Base-by-base conservation (phyloP, 1,284 basidiomycete species). In the Megacollybia platyphylla region DNA sequence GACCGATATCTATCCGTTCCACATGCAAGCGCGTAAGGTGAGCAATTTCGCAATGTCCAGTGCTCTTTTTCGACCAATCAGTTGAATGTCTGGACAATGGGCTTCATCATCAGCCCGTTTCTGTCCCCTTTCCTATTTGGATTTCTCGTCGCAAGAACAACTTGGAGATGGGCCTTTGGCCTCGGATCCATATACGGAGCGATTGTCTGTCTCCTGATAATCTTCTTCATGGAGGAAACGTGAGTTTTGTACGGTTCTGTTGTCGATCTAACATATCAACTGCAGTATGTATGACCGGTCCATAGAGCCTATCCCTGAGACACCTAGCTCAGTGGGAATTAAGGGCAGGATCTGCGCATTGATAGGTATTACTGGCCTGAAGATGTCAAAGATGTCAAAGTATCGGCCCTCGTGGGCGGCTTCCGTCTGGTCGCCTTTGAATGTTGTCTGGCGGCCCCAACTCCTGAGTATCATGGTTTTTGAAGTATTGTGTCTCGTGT, bases 141-240 rank as follows among this genome's bases (percentile, higher is more conserved):
- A 1, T 80, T 78, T 55, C 59, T 80, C 17, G 72, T 74, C 32
- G 76, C 75, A 2, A 62, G 71, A 2, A 61, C 63, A 40, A 68
- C 57, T 41, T 84, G 78, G 76, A 61, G 79, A 35, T 87, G 82
- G 81, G 67, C 79, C 3, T 86, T 84, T 49, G 79, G 78, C 8
- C 71, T 78, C 39, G 81, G 73, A 1, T 71, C 67, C 31, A 70
- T 83, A 4, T 85, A 82, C 51, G 62, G 63, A 27, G 57, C 57
- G 0, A 46, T 80, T 7, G 76, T 85, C 5, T 64, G 84, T 6
- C 35, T 65, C 2, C 51, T 81, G 17, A 79, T 85, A 42, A 56
- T 60, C 2, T 59, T 82, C 45, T 76, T 82, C 50, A 62, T 68
- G 52, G 71, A 82, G 46, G 81, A 85, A 52, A 84, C 80, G 78